Evolutionary conservation across 257 asterid species (phyloP).

Genomic region (Primulina huaijiensis): DNA sequence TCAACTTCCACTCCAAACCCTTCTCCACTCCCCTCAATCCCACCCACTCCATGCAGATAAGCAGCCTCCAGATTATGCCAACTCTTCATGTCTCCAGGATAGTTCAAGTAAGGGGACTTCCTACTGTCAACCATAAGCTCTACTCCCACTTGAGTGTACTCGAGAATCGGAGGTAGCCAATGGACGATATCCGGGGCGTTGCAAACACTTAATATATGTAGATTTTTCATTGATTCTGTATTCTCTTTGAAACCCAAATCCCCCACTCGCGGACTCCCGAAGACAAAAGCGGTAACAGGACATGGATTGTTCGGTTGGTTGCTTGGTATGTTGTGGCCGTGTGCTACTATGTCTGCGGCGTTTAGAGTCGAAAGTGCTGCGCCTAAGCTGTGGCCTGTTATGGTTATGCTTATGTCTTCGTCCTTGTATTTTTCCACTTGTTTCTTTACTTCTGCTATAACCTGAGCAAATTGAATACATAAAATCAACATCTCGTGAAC

Average conservation of each 20-base stretch:
- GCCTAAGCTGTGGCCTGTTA: slow-evolving; percentile 68
- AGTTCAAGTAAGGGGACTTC: slow-evolving; percentile 31
- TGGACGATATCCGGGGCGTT: slow-evolving; percentile 42
- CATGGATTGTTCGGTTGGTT: slow-evolving; percentile 24
- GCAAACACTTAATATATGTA: slow-evolving; percentile 32
- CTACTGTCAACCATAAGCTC: slow-evolving; percentile 30
- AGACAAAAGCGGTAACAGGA: slow-evolving; percentile 46
- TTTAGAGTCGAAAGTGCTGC: slow-evolving; percentile 48
- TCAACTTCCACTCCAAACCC: slow-evolving; percentile 26
- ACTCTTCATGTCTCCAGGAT: slow-evolving; percentile 18
- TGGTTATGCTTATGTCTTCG: slow-evolving; percentile 58
- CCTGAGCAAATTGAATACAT: slow-evolving; percentile 15
- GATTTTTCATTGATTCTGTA: slow-evolving; percentile 21
- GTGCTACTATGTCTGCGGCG: slow-evolving; percentile 52
- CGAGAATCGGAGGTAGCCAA: slow-evolving; percentile 23
- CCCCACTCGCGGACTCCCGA: slow-evolving; percentile 47
- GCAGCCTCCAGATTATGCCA: slow-evolving; percentile 50
- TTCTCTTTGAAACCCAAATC: slow-evolving; percentile 24
- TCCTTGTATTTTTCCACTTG: slow-evolving; percentile 35
- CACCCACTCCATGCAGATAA: slow-evolving; percentile 49
- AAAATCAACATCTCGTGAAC: too few species aligned
- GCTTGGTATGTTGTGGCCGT: slow-evolving; percentile 34
- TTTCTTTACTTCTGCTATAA: slow-evolving; percentile 35
- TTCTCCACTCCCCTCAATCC: slow-evolving; percentile 31
- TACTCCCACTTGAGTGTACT: slow-evolving; percentile 29